These are phyloP conservation scores for Pythium scleroteichum DNA, from an alignment of 352 stramenopile species.

Conservation along the genomic window DNA sequence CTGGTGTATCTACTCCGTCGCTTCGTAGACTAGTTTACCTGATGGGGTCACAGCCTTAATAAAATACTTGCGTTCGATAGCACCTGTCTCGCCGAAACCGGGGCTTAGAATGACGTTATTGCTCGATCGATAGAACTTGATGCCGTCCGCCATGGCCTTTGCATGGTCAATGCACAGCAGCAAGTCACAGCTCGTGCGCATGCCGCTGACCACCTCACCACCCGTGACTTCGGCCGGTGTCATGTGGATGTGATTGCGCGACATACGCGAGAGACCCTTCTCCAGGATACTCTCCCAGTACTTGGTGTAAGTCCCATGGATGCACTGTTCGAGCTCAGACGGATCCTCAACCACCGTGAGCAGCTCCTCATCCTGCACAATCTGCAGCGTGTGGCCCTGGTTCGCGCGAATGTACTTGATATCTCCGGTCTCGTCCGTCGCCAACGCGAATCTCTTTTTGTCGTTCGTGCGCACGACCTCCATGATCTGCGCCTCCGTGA, in stretches of 20 bases:
- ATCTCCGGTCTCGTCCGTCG: slow-evolving; percentile 39
- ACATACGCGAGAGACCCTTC: slow-evolving; percentile 72
- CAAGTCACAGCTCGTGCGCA: slow-evolving; percentile 69
- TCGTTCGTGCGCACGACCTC: slow-evolving; percentile 61
- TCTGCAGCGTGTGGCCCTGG: slow-evolving; percentile 71
- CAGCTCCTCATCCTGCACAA: slow-evolving; percentile 73
- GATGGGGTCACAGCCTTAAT: slow-evolving; percentile 50
- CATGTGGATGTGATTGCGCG: slow-evolving; percentile 88
- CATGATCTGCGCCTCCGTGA: slow-evolving; percentile 61
- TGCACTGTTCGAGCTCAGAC: slow-evolving; percentile 45
- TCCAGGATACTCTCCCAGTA: slow-evolving; percentile 69
- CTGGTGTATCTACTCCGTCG: slow-evolving; percentile 12
- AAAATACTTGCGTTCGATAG: slow-evolving; percentile 64
- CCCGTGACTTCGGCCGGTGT: slow-evolving; percentile 45
- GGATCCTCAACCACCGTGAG: slow-evolving; percentile 61
- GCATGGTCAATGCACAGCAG: slow-evolving; percentile 74
- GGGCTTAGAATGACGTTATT: slow-evolving; percentile 85
- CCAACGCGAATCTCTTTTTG: slow-evolving; percentile 80
- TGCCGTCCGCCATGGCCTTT: slow-evolving; percentile 57
- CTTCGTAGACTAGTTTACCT: slow-evolving; percentile 53
- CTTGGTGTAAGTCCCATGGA: slow-evolving; percentile 78
- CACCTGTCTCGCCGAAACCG: slow-evolving; percentile 46
- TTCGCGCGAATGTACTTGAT: slow-evolving; percentile 77
- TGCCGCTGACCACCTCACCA: slow-evolving; percentile 76
- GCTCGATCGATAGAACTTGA: slow-evolving; percentile 83